Evolutionary conservation across 2,329 filamentous ascomycete genomes (phyloP), one percentile per base, ranked within the genome.

Genomic region (Trichophyton benhamiae): DNA sequence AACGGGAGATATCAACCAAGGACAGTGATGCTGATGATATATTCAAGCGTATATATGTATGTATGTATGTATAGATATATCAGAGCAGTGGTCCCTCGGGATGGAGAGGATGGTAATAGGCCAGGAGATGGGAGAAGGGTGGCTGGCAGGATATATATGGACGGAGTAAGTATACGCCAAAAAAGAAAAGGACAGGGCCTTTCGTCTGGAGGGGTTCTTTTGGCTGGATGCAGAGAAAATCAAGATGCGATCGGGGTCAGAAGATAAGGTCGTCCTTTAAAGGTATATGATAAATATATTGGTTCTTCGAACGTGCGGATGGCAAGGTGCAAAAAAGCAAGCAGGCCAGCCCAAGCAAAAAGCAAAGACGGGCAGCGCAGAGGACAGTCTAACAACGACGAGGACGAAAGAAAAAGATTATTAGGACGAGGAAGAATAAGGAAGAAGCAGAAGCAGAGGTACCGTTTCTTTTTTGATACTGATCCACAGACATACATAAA

Each of bases 401-500:
- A 30, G 27, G 27, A 30, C 13, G 15, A 44, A 44, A 44, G 13
- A 17, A 44, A 44, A 7, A 42, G 15, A 41, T 5, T 36, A 36
- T 11, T 3, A 36, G 33, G 33, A 38, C 3, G 33, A 13, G 8
- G 33, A 38, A 38, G 33, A 38, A 38, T 38, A 38, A 38, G 33
- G 33, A 38, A 38, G 8, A 38, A 38, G 41, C 15, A 44, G 22
- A 13, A 15, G 22, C 27, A 25, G 13, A 15, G 11, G 49, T 53
- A 53, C 49, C 49, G n/a, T 53, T 53, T 53, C 49, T 53, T 53
- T 33, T 53, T 53, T 53, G 22, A 44, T 44, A 44, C 22, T 53
- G 49, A 53, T 53, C 49, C 49, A 53, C 49, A 53, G 27, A 53
- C 49, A 30, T 33, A 53, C 22, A 30, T 53, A 53, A 53, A 53